Evolutionary conservation across 1,284 basidiomycete species (phyloP), one percentile per base, ranked within the genome.

Genomic region (Trametes versicolor): DNA sequence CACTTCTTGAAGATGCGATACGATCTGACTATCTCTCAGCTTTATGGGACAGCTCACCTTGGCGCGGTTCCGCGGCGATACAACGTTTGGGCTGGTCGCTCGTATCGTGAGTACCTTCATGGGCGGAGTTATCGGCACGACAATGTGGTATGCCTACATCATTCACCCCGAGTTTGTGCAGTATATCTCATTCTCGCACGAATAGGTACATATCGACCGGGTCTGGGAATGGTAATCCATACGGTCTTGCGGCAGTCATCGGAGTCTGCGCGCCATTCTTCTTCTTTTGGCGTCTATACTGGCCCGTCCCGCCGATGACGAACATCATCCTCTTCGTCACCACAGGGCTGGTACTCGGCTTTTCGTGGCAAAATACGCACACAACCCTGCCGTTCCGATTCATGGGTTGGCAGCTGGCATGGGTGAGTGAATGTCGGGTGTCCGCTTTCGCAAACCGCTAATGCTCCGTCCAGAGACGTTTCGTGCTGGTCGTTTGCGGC

Each of bases 311-410:
- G 1, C 88, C 89, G 0, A 88, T 94, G 81, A 89, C 84, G 47
- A 88, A 88, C 60, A 82, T 94, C 57, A 88, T 97, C 56, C 87
- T 91, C 66, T 88, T 89, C 63, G 87, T 95, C 1, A 95, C 93
- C 0, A 77, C 85, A 17, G 83, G 82, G 36, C 76, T 95, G 74
- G 92, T 91, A 0, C 73, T 93, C 50, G 93, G 92, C 2, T 93
- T 89, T 74, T 92, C 89, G 17, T 92, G 90, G 76, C 84, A 89
- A 74, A 86, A 90, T 74, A 78, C 80, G 0, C 83, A 87, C 70
- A 75, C 85, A 34, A 48, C 78, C 0, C 75, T 84, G 9, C 80
- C 82, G 0, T 83, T 83, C 29, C 83, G 84, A 13, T 89, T 88
- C 45, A 83, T 79, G 58, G 91, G 91, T 1, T 84, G 85, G 66